A percentile compares a stretch with the other conserved stretches of the same genome.
These are phyloP conservation scores for Cornus florida DNA, from an alignment of 148 eudicot species.

Conservation along the genomic window DNA sequence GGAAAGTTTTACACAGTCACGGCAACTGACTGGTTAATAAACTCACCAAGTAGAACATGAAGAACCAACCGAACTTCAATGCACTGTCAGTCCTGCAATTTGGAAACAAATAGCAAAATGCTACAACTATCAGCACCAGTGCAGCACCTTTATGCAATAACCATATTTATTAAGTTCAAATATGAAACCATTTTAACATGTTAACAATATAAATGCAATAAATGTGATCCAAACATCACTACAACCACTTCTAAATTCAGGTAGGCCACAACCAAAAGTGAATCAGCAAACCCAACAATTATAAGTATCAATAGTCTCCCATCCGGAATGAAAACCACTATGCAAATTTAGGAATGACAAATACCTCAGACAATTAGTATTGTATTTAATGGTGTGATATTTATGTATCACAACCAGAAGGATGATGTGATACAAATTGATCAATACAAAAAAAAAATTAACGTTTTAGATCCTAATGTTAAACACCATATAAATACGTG, in stretches of 20 bases:
- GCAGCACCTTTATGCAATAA: neutral
- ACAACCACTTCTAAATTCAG: neutral
- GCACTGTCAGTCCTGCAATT: conserved; percentile 94
- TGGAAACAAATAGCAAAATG: conserved; percentile 16
- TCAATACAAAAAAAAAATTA: neutral
- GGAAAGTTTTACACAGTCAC: neutral
- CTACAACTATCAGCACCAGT: conserved; percentile 1
- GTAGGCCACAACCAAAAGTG: neutral
- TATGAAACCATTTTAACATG: neutral
- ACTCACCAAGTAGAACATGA: conserved; percentile 86
- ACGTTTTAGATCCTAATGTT: too few relatives aligned
- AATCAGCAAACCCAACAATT: neutral
- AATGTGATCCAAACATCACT: neutral
- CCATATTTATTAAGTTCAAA: neutral
- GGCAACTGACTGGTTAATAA: neutral
- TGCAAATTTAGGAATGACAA: neutral
- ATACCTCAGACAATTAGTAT: neutral
- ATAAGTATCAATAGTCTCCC: neutral
- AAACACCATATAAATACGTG: too few relatives aligned
- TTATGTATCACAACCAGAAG: neutral
- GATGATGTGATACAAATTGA: neutral
- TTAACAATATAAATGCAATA: conserved; percentile 1
- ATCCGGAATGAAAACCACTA: neutral
- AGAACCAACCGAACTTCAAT: conserved; percentile 89
- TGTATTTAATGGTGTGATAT: too few relatives aligned